Conservation (phyloP, 768 basidiomycete species). For the Pisolithus albus region DNA sequence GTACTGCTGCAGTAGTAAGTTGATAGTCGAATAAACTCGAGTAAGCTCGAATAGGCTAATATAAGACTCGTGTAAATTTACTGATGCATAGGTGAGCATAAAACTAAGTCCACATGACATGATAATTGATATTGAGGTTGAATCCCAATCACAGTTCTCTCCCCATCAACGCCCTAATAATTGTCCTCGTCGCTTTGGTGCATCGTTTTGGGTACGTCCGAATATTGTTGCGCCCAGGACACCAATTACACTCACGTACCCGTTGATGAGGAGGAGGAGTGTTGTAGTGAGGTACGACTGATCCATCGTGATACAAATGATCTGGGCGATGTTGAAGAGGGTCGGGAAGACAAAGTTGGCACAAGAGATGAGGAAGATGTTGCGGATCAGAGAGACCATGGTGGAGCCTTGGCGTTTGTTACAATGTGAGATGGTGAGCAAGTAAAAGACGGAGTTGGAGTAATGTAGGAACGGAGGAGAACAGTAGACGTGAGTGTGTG, state of each 20-base stretch:
- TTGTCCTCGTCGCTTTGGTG: too few relatives aligned
- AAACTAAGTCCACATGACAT: too few relatives aligned
- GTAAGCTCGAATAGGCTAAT: too few relatives aligned
- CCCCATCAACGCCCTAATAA: too few relatives aligned
- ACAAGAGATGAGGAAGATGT: conserved; percentile 31
- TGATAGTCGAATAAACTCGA: too few relatives aligned
- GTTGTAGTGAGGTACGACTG: conserved; percentile 1
- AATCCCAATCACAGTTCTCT: too few relatives aligned
- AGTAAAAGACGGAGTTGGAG: too few relatives aligned
- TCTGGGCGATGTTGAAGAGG: conserved; percentile 17
- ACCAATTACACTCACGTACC: conserved; percentile 30
- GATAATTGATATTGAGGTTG: too few relatives aligned
- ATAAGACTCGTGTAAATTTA: too few relatives aligned
- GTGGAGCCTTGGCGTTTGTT: not conserved
- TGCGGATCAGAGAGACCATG: conserved; percentile 18
- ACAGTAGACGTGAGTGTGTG: not conserved
- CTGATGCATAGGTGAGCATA: too few relatives aligned
- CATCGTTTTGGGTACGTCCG: conserved; percentile 15
- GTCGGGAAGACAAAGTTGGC: conserved; percentile 35
- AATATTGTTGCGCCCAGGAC: conserved; percentile 33
- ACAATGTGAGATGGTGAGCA: not conserved
- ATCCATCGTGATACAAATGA: not conserved
- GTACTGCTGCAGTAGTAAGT: too few relatives aligned
- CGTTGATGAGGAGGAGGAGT: conserved; percentile 15
- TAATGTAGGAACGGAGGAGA: not conserved